Percentiles rank a stretch among this genome's conserved stretches.
These are phyloP conservation scores for Phyllosticta paracitricarpa DNA, from an alignment of 2,329 filamentous ascomycete genomes.

Conservation along the genomic window DNA sequence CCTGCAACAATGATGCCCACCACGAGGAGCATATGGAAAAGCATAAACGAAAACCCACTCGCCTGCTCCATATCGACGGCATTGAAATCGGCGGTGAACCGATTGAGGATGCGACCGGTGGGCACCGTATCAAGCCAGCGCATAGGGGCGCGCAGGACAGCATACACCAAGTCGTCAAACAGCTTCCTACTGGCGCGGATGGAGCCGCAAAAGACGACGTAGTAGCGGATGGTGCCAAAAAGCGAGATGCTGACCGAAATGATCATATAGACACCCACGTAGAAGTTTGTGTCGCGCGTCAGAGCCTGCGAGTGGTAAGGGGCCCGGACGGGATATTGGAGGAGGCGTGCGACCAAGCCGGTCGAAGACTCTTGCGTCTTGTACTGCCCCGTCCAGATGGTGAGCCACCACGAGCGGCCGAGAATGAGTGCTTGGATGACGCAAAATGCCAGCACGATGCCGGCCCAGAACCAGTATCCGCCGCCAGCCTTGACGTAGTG, in stretches of 20 bases:
- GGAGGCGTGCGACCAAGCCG: not conserved
- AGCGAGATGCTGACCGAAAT: conserved; percentile 49
- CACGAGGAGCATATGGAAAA: conserved; percentile 51
- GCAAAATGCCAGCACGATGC: conserved; percentile 45
- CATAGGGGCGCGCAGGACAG: conserved; percentile 60
- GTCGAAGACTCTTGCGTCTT: not conserved
- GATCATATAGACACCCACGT: conserved; percentile 57
- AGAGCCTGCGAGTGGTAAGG: conserved; percentile 1
- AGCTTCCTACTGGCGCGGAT: conserved; percentile 58
- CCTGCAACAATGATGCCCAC: conserved; percentile 57
- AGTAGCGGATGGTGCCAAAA: conserved; percentile 53
- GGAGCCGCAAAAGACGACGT: conserved; percentile 54
- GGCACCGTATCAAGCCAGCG: conserved; percentile 61
- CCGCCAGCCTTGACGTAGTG: conserved; percentile 59
- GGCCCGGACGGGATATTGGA: conserved; percentile 3
- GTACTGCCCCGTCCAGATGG: conserved; percentile 40
- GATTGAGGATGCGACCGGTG: conserved; percentile 64
- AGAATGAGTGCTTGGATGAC: conserved; percentile 46
- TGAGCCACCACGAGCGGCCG: conserved; percentile 51
- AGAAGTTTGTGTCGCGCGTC: conserved; percentile 36
- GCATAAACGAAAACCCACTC: conserved; percentile 23
- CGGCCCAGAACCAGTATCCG: conserved; percentile 49
- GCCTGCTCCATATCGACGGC: conserved; percentile 45
- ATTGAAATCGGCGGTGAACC: conserved; percentile 69
- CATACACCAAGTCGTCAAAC: conserved; percentile 56